Percentiles rank a stretch among this genome's conserved stretches.
Conservation (phyloP, 495 filamentous ascomycete species). For the Aspergillus carlsbadensis region DNA sequence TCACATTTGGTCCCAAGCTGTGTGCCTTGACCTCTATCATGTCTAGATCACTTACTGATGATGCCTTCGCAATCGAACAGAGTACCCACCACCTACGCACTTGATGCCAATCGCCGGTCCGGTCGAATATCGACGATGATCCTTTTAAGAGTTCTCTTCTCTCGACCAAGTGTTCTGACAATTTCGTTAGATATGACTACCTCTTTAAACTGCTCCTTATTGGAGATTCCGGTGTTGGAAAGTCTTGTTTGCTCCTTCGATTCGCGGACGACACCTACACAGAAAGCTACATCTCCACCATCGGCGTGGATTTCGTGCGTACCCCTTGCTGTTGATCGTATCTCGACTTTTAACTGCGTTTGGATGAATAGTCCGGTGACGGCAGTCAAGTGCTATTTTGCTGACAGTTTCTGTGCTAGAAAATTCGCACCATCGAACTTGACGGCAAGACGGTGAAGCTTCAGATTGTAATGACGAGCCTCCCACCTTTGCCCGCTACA, state of each 20-base stretch:
- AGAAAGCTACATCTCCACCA: constrained; percentile 99
- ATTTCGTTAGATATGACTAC: constrained; percentile 86
- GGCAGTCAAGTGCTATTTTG: neutral
- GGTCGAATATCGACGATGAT: neutral
- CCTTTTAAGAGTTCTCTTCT: constrained; percentile 1
- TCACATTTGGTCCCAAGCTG: no score
- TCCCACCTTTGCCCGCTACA: neutral
- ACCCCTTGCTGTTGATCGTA: constrained; percentile 9
- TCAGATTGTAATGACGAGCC: constrained; percentile 89
- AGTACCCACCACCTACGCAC: constrained; percentile 16
- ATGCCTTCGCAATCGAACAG: constrained; percentile 14
- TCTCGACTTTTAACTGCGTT: neutral
- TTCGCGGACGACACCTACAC: constrained; percentile 99
- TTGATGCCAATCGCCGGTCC: neutral
- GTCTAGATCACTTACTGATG: constrained; percentile 7
- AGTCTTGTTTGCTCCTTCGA: constrained; percentile 95
- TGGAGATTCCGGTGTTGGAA: constrained; percentile 99
- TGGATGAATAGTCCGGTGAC: neutral
- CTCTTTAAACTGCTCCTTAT: constrained; percentile 99
- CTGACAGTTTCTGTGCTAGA: constrained; percentile 54
- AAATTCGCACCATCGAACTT: constrained; percentile 99
- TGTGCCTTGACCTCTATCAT: neutral
- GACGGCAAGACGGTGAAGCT: constrained; percentile 99
- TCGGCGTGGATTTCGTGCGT: constrained; percentile 97
- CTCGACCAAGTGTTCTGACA: constrained; percentile 28